phyloP scores from a whole-genome alignment of 139 green algal species.

The Chlamydomonas eustigma region DNA sequence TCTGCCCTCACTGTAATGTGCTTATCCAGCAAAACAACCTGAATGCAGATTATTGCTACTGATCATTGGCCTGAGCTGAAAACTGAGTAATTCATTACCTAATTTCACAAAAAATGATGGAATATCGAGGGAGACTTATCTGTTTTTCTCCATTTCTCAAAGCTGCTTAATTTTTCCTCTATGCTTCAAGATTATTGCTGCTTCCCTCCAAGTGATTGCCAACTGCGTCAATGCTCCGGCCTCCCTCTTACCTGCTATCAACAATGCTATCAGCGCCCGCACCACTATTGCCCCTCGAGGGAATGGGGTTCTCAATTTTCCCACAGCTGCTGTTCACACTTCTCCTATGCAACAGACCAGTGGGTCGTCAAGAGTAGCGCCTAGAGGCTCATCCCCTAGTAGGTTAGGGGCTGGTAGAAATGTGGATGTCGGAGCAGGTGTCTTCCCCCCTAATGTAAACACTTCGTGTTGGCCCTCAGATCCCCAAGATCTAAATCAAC shows the following conservation, averaged over 20 bases:
- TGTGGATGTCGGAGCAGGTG: too few species aligned
- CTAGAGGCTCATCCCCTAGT: not conserved
- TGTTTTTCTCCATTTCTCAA: too few species aligned
- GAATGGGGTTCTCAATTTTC: not conserved
- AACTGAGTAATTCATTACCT: too few species aligned
- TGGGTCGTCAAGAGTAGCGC: not conserved
- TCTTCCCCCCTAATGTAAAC: too few species aligned
- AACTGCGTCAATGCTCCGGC: conserved; percentile 51
- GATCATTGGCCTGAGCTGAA: too few species aligned
- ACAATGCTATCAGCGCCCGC: not conserved
- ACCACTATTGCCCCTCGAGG: not conserved
- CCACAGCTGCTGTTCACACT: not conserved
- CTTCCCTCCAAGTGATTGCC: conserved; percentile 50
- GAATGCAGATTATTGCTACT: too few species aligned
- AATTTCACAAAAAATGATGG: too few species aligned
- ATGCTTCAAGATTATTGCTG: not conserved
- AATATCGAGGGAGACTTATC: too few species aligned
- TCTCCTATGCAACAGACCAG: conserved; percentile 10
- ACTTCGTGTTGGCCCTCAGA: too few species aligned
- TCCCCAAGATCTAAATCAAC: too few species aligned
- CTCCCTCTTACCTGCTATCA: conserved; percentile 34
- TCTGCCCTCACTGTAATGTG: too few species aligned
- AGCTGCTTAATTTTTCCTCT: not conserved
- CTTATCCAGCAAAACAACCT: too few species aligned
- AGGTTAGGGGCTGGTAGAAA: conserved; percentile 1